Percentiles rank a stretch among this genome's conserved stretches.
phyloP scores from a whole-genome alignment of 2,329 filamentous ascomycete species.

The Cercospora nicotianae region DNA sequence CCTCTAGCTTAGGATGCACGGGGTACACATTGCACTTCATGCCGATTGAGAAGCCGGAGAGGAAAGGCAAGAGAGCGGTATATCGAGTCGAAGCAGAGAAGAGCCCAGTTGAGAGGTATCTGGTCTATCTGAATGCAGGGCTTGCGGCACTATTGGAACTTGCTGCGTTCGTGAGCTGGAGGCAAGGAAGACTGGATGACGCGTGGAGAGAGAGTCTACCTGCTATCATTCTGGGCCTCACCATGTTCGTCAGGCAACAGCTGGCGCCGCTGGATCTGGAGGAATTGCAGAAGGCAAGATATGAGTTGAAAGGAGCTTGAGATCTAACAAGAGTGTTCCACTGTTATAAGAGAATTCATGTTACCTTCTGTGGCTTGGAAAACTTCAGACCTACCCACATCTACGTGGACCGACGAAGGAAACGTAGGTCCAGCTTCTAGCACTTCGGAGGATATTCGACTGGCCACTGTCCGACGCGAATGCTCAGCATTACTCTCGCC shows the following conservation, averaged over 20 bases:
- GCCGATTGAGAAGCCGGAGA: conserved; percentile 52
- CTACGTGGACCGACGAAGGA: too few relatives aligned
- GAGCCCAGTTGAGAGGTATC: conserved; percentile 57
- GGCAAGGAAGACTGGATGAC: conserved; percentile 32
- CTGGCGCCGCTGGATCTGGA: conserved; percentile 29
- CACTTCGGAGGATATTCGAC: too few relatives aligned
- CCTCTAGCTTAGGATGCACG: conserved; percentile 64
- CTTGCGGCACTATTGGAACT: conserved; percentile 56
- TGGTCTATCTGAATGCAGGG: conserved; percentile 61
- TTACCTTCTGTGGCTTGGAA: too few relatives aligned
- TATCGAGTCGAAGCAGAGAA: conserved; percentile 33
- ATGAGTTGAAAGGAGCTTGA: conserved; percentile 56
- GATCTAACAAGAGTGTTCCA: neutral
- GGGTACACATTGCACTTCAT: conserved; percentile 56
- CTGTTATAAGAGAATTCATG: too few relatives aligned
- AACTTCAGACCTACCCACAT: too few relatives aligned
- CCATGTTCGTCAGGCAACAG: conserved; percentile 62
- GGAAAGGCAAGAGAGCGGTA: conserved; percentile 36
- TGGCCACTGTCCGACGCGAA: too few relatives aligned
- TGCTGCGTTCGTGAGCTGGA: conserved; percentile 47
- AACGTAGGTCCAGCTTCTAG: too few relatives aligned
- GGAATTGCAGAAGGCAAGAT: conserved; percentile 34
- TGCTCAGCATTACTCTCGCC: conserved; percentile 7
- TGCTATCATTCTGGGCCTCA: conserved; percentile 59
- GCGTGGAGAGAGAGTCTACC: conserved; percentile 44